Evolutionary conservation across 1,139 yeast genomes (phyloP), one percentile per base, ranked within the genome.

Genomic region (Debaryomycetaceae sp.): DNA sequence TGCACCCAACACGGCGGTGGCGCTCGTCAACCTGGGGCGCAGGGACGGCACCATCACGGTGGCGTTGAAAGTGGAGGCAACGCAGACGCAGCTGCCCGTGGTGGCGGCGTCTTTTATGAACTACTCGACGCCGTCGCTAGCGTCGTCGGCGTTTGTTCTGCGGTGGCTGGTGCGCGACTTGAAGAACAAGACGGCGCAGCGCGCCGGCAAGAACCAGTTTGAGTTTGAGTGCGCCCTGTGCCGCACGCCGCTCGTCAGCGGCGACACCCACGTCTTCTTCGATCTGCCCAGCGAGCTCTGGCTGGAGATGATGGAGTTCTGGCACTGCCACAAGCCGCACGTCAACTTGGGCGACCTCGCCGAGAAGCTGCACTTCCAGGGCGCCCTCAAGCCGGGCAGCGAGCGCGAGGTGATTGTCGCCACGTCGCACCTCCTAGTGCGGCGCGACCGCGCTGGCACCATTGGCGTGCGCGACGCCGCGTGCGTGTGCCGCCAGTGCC

Each of bases 291-390:
- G 95, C 1, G 96, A 88, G 46, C 65, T 78, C 34, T 91, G 98
- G 98, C 76, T 83, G 9, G 98, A 91, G 50, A 65, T 91, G 72
- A 83, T 91, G 95, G 97, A 91, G 39, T 83, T 83, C 42, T 91
- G 98, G 98, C 97, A 91, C 53, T 91, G 98, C 50, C 97, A 91
- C 51, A 88, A 88, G 49, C 97, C 98, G 0, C 62, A 64, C 15
- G 53, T 59, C 23, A 49, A 57, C 15, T 16, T 27, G 7, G 14
- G 23, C 6, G 27, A 18, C 12, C 21, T 19, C 18, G 24, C 30
- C 16, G 36, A 50, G 21, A 5, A 18, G 16, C 18, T 32, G 6
- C 27, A 49, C 29, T 64, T 63, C 42, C 43, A 51, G 23, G 61
- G 63, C 11, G 49, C 56, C 2, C 53, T 83, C 32, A 56, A 50